Evolutionary conservation across 1,284 basidiomycete genomes (phyloP).

Genomic region (Lentinus polychrous): DNA sequence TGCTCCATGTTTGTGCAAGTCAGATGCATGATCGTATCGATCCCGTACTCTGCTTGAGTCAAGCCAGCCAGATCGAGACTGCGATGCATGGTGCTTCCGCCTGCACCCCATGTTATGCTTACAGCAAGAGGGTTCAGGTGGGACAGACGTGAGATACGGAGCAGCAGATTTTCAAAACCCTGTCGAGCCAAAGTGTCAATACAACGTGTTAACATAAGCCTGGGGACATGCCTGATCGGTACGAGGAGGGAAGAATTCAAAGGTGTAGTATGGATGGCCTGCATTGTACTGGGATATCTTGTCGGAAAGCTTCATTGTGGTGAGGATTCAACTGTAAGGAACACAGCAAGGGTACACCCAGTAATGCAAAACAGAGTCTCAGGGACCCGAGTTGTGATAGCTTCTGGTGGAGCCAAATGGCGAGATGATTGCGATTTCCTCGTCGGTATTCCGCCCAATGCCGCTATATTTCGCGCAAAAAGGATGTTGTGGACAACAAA

Average conservation of each 20-base stretch:
- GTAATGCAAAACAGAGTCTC: too few species aligned
- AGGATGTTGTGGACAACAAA: too few species aligned
- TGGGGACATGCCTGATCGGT: constrained; percentile 67
- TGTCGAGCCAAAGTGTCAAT: constrained; percentile 23
- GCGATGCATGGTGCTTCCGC: constrained; percentile 87
- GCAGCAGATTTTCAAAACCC: constrained; percentile 83
- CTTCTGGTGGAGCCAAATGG: too few species aligned
- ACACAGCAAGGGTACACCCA: too few species aligned
- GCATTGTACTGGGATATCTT: constrained; percentile 42
- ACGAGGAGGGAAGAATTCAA: constrained; percentile 95
- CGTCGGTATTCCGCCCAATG: too few species aligned
- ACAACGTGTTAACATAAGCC: constrained; percentile 10
- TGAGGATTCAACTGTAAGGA: background rate
- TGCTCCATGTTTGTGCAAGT: constrained; percentile 98
- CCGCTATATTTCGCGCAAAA: too few species aligned
- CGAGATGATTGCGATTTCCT: too few species aligned
- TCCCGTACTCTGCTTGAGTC: constrained; percentile 61
- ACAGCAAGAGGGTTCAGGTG: constrained; percentile 70
- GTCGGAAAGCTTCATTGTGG: constrained; percentile 60
- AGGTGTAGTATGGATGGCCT: constrained; percentile 69
- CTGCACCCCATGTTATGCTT: constrained; percentile 94
- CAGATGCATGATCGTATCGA: constrained; percentile 89
- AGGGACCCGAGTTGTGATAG: too few species aligned
- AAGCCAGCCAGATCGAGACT: constrained; percentile 81
- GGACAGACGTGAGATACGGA: constrained; percentile 73